Conservation (phyloP, 2,329 filamentous ascomycete species). For the Phialophora tarda region DNA sequence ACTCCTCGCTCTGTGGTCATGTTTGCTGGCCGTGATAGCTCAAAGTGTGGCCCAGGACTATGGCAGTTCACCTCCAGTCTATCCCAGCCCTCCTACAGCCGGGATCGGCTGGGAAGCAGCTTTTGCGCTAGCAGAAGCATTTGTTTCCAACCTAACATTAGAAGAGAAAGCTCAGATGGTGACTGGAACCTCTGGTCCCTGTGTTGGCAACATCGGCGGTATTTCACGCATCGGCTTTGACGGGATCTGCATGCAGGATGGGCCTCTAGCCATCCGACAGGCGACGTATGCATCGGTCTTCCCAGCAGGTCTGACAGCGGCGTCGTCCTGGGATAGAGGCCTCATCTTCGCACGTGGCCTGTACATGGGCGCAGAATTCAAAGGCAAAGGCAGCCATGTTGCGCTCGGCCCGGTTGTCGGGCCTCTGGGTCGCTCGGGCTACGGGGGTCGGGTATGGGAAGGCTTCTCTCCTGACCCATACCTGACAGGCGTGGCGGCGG, state of each 20-base stretch:
- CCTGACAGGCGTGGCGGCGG: constrained; percentile 51
- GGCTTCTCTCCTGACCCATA: constrained; percentile 59
- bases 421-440: constrained; percentile 44
- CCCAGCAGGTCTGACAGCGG: constrained; percentile 43
- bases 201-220: constrained; percentile 44
- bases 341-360: constrained; percentile 44
- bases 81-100: constrained; percentile 33
- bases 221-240: constrained; percentile 45
- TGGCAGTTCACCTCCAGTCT: constrained; percentile 31
- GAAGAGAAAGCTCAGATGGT: constrained; percentile 53
- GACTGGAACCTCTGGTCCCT: constrained; percentile 44
- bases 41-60: constrained; percentile 26
- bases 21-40: constrained; percentile 16
- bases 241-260: constrained; percentile 43
- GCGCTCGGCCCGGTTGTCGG: constrained; percentile 52
- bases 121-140: constrained; percentile 46
- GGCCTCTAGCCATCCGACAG: constrained; percentile 35
- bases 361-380: constrained; percentile 48
- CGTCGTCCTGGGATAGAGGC: constrained; percentile 48
- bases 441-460: constrained; percentile 56
- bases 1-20: constrained; percentile 16
- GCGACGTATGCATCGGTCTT: constrained; percentile 40
- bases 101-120: constrained; percentile 48
- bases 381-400: constrained; percentile 51
- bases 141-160: constrained; percentile 50